Evolutionary conservation across 2,329 filamentous ascomycete genomes (phyloP), one percentile per base, ranked within the genome.

Genomic region (Bipolaris bicolor): DNA sequence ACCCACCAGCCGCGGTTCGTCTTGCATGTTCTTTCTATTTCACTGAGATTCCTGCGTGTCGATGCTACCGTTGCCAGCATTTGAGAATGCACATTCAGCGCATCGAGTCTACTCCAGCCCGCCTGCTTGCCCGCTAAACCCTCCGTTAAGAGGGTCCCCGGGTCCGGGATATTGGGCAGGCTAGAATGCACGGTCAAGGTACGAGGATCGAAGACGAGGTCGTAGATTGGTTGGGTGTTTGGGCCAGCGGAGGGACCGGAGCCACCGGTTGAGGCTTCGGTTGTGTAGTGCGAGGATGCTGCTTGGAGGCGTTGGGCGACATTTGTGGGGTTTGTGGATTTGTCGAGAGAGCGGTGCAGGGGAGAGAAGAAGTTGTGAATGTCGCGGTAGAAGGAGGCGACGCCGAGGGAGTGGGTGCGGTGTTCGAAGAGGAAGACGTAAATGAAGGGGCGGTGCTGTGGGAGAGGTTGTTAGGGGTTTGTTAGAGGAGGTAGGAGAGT

Each of bases 351-450:
- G 49, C 77, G 78, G 60, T 82, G 78, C 1, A 83, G 75, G 0
- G 81, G 79, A 2, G 72, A 71, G 57, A 87, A 69, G 71, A 83
- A 85, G 20, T 77, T 79, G 61, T 86, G 82, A 3, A 87, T 66
- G 53, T 81, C 77, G 48, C 74, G 76, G 68, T 82, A 83, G 68
- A 82, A 82, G 10, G 71, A 69, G 2, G 76, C 65, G 7, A 80
- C 73, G 34, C 67, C 71, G 16, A 84, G 71, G 1, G 86, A 84
- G 52, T 85, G 81, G 6, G 88, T 88, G 45, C 81, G 81, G 40
- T 83, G 78, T 46, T 83, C 77, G 73, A 94, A 94, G 3, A 95
- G 79, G 59, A 95, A 88, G 1, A 88, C 85, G 72, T 90, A 93
- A 46, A 94, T 84, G 75, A 94, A 94, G 0, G 91, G 91, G 22